Evolutionary conservation across 768 basidiomycete genomes (phyloP).

Genomic region (Paxillus ammoniavirescens): DNA sequence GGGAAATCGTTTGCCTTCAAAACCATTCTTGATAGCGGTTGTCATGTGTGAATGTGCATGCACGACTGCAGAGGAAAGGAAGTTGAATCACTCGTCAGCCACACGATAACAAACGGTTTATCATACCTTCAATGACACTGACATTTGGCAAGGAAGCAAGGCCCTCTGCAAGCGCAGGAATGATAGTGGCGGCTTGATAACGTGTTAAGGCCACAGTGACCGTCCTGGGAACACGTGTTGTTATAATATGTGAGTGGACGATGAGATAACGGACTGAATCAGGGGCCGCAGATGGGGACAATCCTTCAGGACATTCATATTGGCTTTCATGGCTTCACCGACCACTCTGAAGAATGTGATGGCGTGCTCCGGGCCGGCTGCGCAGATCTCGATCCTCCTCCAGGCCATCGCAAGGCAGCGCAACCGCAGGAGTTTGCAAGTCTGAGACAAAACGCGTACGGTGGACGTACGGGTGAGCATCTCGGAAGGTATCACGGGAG

Average conservation of each 20-base stretch:
- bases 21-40: constrained; percentile 5
- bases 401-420: constrained; percentile 16
- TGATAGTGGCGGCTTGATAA: neutral
- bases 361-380: neutral
- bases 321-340: neutral
- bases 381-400: constrained; percentile 6
- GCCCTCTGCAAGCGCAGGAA: constrained; percentile 7
- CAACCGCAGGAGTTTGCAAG: constrained; percentile 5
- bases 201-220: neutral
- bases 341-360: neutral
- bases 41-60: neutral
- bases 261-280: constrained; percentile 1
- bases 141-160: constrained; percentile 6
- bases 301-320: neutral
- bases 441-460: constrained; percentile 8
- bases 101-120: no score
- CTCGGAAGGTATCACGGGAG: neutral
- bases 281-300: constrained; percentile 4
- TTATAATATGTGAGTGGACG: neutral
- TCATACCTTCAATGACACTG: constrained; percentile 6
- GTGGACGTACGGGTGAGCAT: neutral
- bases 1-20: constrained; percentile 8
- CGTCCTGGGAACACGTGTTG: neutral
- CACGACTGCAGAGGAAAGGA: constrained; percentile 1
- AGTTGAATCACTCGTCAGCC: no score